Evolutionary conservation across 2,329 filamentous ascomycete species (phyloP), one percentile per base, ranked within the genome.

Genomic region (Tolypocladium tundrense): DNA sequence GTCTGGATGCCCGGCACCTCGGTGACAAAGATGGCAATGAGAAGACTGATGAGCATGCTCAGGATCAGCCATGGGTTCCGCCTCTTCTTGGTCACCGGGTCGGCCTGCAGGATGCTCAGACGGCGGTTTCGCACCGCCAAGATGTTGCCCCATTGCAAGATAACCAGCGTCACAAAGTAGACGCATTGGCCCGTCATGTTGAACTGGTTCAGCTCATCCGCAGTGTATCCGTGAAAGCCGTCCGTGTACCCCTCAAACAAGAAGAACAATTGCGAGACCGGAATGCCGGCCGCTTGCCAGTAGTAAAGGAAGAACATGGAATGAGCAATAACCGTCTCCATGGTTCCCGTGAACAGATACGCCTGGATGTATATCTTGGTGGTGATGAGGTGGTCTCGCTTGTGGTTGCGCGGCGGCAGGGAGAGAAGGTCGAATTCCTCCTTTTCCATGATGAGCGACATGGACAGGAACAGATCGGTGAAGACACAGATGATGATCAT

Each of bases 401-500:
- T 76, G 59, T 75, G 75, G 61, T 80, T 75, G 11, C 79, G 77
- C 0, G 79, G 79, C 3, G 78, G 78, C 0, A 80, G 70, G 3
- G 72, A 74, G 21, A 82, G 69, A 0, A 82, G 72, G 57, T 82
- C 78, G 57, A 79, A 81, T 56, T 82, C 79, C 55, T 80, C 77
- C 62, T 79, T 78, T 55, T 82, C 79, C 78, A 81, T 81, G 60
- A 81, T 80, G 2, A 82, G 68, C 0, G 77, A 77, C 0, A 81
- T 66, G 0, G 76, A 77, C 2, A 79, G 67, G 68, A 82, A 81
- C 0, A 81, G 68, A 63, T 81, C 79, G 14, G 79, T 82, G 60
- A 82, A 82, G 60, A 81, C 77, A 58, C 79, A 82, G 54, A 82
- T 81, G 60, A 82, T 79, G 62, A 82, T 82, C 79, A 83, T 83